Conservation (phyloP, 1,139 yeast species). For the Protomyces lactucae-debilis region DNA sequence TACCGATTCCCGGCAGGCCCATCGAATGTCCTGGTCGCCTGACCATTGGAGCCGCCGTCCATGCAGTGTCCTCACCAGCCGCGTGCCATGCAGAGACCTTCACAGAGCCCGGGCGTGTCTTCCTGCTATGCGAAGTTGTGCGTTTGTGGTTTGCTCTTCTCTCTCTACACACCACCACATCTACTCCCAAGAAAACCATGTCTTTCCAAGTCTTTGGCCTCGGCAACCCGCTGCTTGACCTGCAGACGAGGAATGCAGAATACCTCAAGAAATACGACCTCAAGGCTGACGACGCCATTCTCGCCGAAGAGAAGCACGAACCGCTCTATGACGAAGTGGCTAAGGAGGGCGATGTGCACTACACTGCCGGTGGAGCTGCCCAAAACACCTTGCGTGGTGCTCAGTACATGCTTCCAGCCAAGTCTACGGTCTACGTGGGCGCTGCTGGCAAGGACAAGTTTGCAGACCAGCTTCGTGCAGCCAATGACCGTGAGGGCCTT, state of each 20-base stretch:
- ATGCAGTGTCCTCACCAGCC: background rate
- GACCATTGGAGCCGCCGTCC: background rate
- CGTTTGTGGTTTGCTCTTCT: background rate
- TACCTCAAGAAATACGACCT: conserved; percentile 52
- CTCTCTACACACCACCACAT: background rate
- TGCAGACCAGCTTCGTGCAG: conserved; percentile 72
- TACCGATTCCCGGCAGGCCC: conserved; percentile 27
- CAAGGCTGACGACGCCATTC: conserved; percentile 90
- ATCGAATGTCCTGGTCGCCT: conserved; percentile 35
- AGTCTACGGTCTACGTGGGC: conserved; percentile 89
- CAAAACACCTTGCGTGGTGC: conserved; percentile 99
- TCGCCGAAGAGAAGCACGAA: conserved; percentile 82
- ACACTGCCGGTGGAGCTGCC: conserved; percentile 98
- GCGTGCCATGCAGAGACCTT: too few relatives aligned
- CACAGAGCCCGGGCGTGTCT: too few relatives aligned
- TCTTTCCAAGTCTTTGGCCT: conserved; percentile 27
- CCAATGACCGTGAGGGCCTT: conserved; percentile 85
- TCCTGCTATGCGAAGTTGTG: too few relatives aligned
- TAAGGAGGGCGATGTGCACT: conserved; percentile 55
- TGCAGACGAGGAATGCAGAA: conserved; percentile 61
- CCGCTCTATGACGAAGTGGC: conserved; percentile 73
- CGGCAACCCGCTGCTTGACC: conserved; percentile 65
- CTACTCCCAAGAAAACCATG: background rate
- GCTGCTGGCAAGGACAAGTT: conserved; percentile 91
- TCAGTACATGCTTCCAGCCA: conserved; percentile 75